Percentiles rank a stretch among this genome's conserved stretches.
Evolutionary conservation across 352 stramenopile genomes (phyloP).

Genomic region (Globisporangium paroecandrum): DNA sequence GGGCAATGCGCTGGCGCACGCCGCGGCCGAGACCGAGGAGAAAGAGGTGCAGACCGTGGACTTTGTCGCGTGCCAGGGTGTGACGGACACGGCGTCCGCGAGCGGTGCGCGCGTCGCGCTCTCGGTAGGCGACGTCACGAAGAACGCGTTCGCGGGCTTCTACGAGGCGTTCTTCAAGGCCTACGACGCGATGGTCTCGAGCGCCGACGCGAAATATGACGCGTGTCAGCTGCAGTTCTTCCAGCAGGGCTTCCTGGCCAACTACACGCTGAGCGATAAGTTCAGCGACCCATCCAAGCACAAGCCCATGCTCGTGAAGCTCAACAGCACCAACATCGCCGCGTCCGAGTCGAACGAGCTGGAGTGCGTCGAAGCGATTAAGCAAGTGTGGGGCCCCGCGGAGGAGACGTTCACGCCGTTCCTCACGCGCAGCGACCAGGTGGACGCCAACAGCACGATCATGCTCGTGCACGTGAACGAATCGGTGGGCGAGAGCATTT

Average conservation of each 20-base stretch:
- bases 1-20: slow-evolving; percentile 31
- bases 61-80: slow-evolving; percentile 38
- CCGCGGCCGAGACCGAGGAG: slow-evolving; percentile 18
- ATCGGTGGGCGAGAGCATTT: slow-evolving; percentile 33
- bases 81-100: slow-evolving; percentile 9
- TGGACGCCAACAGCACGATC: slow-evolving; percentile 36
- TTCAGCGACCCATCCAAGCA: slow-evolving; percentile 19
- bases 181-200: slow-evolving; percentile 60
- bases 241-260: slow-evolving; percentile 47
- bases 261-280: slow-evolving; percentile 28
- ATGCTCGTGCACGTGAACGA: slow-evolving; percentile 59
- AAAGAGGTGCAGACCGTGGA: slow-evolving; percentile 55
- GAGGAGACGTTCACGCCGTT: slow-evolving; percentile 64
- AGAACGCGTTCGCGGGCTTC: slow-evolving; percentile 49
- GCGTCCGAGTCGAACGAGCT: slow-evolving; percentile 23
- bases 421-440: slow-evolving; percentile 54
- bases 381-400: slow-evolving; percentile 36
- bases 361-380: slow-evolving; percentile 40
- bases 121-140: slow-evolving; percentile 37
- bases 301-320: slow-evolving; percentile 54
- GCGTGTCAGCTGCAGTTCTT: slow-evolving; percentile 69
- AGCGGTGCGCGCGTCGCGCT: slow-evolving; percentile 42
- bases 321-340: slow-evolving; percentile 27
- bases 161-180: slow-evolving; percentile 51
- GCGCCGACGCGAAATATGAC: slow-evolving; percentile 46